Conservation (phyloP, 225 moss, liverwort and hornwort species). For the Pleurozium schreberi region DNA sequence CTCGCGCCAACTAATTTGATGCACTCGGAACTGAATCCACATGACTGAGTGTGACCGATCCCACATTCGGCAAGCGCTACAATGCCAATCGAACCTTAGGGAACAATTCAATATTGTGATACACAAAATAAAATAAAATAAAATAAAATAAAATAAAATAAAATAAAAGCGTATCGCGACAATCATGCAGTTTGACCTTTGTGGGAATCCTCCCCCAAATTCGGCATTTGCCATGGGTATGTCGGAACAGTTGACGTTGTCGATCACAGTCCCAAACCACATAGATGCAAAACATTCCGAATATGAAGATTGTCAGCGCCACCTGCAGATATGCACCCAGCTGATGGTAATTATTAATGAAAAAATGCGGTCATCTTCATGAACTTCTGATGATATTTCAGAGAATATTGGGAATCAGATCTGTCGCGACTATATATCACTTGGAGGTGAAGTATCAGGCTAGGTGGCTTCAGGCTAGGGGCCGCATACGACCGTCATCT, state of each 20-base stretch:
- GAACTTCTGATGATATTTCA: not conserved
- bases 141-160: not conserved
- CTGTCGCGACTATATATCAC: not conserved
- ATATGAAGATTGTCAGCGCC: constrained; percentile 29
- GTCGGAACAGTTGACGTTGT: constrained; percentile 47
- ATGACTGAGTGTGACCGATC: not conserved
- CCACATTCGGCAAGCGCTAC: not conserved
- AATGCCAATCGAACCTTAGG: not conserved
- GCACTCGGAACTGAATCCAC: not conserved
- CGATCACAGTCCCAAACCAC: constrained; percentile 56
- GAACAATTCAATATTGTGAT: not conserved
- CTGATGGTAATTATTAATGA: not conserved
- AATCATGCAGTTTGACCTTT: constrained; percentile 12
- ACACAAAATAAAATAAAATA: not conserved
- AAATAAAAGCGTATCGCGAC: not conserved
- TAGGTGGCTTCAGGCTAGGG: not conserved
- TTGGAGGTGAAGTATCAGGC: not conserved
- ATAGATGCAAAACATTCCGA: constrained; percentile 45
- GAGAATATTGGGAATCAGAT: not conserved
- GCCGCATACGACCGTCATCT: not conserved
- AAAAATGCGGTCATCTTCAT: not conserved
- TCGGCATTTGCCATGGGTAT: constrained; percentile 51
- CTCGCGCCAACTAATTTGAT: not conserved
- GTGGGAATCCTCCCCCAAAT: constrained; percentile 55
- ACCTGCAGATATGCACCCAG: constrained; percentile 8